Evolutionary conservation across 2,329 filamentous ascomycete genomes (phyloP), one percentile per base, ranked within the genome.

Genomic region (Aspergillus unguis): DNA sequence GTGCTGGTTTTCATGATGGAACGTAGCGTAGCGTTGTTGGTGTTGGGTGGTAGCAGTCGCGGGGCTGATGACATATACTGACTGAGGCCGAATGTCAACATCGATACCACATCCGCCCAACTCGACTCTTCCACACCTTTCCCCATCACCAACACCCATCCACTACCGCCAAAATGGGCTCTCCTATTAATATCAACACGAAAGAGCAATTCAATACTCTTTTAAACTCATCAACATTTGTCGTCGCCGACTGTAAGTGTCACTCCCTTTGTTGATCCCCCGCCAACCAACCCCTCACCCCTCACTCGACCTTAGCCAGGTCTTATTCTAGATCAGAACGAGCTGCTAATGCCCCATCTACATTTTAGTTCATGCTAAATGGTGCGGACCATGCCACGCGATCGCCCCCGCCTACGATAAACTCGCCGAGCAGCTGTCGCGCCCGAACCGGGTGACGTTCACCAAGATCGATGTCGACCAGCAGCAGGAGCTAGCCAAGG

Each of bases 331-430:
- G 60, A 55, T 64, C 63, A 50, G 55, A 48, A 47, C 40, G 47
- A 47, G 52, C 45, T 4, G 46, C 44, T 46, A 35, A 53, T 44
- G 45, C 35, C 17, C 11, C 27, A 3, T 29, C 35, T 23, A 4
- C 2, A 25, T 33, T 63, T 45, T 64, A 95, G 90, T 96, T 79
- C 92, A 89, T 65, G 90, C 91, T 65, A 86, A 90, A 66, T 94
- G 88, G 86, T 95, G 88, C 67, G 85, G 78, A 32, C 88, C 90
- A 65, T 95, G 91, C 81, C 88, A 90, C 64, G 80, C 83, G 59
- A 91, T 97, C 60, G 88, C 87, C 5, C 90, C 92, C 17, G 73
- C 91, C 57, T 96, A 90, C 76, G 88, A 94, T 65, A 77, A 85
- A 68, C 82, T 96, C 44, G 85, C 91, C 31, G 69, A 74, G 41